Percentiles rank a stretch among this genome's conserved stretches.
phyloP scores from a whole-genome alignment of 345 rosid species.

The Turritis glabra region DNA sequence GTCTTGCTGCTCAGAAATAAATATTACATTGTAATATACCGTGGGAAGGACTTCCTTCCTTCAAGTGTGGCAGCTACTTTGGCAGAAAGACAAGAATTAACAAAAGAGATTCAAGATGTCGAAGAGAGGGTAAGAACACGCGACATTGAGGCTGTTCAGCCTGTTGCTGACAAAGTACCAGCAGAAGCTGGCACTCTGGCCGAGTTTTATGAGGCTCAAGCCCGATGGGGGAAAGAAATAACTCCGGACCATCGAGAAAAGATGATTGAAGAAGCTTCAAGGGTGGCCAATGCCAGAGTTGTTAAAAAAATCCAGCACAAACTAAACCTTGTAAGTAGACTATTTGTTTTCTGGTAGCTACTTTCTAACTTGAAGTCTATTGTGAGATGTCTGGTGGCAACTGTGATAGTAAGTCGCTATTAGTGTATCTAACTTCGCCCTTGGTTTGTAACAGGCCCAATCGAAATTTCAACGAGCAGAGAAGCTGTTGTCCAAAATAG shows the following conservation, averaged over 20 bases:
- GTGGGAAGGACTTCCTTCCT: constrained; percentile 98
- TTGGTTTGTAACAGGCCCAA: constrained; percentile 62
- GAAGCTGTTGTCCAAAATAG: constrained; percentile 78
- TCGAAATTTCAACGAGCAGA: constrained; percentile 90
- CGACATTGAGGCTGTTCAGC: constrained; percentile 50
- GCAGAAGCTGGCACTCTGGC: constrained; percentile 90
- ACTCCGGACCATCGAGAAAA: constrained; percentile 77
- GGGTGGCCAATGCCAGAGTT: constrained; percentile 60
- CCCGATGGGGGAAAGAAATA: constrained; percentile 86
- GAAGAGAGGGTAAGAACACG: constrained; percentile 72
- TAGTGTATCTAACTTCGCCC: constrained; percentile 14
- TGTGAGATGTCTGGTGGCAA: constrained; percentile 16
- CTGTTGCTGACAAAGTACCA: constrained; percentile 52
- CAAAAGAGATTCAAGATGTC: constrained; percentile 76
- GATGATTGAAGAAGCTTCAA: constrained; percentile 89
- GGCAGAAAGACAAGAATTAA: constrained; percentile 77
- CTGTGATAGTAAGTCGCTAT: background rate
- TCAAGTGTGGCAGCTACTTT: constrained; percentile 78
- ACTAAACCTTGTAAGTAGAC: constrained; percentile 65
- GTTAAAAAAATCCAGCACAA: constrained; percentile 80
- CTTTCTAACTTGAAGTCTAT: constrained; percentile 1
- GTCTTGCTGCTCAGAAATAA: constrained; percentile 91
- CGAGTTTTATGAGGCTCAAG: constrained; percentile 97
- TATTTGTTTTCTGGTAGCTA: constrained; percentile 15
- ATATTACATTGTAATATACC: constrained; percentile 86